These are phyloP conservation scores for Collybiopsis confluens DNA, from an alignment of 768 basidiomycete genomes.

Conservation along the genomic window DNA sequence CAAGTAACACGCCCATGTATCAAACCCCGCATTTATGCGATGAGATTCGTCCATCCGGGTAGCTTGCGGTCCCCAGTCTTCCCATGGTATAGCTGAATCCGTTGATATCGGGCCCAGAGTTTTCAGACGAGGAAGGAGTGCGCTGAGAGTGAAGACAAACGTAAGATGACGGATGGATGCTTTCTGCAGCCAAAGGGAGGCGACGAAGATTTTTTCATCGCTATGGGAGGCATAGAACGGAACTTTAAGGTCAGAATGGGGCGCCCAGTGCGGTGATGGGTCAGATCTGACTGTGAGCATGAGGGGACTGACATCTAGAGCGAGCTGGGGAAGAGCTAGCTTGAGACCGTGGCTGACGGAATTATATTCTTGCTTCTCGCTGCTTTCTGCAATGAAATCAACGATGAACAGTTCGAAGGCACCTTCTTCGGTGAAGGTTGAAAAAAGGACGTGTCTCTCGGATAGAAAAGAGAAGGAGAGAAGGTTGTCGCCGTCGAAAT, in stretches of 20 bases:
- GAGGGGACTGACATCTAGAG: slow-evolving; percentile 20
- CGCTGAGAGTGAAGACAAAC: slow-evolving; percentile 39
- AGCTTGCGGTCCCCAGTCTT: slow-evolving; percentile 46
- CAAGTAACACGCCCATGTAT: slow-evolving; percentile 58
- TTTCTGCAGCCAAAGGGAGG: slow-evolving; percentile 37
- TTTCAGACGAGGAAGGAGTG: slow-evolving; percentile 26
- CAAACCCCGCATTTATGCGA: slow-evolving; percentile 26
- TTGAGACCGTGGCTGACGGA: slow-evolving; percentile 29
- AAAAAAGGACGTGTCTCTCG: slow-evolving; percentile 34
- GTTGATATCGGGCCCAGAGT: slow-evolving; percentile 12
- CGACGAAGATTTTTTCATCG: slow-evolving; percentile 38
- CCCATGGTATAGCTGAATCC: slow-evolving; percentile 35
- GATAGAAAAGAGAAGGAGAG: slow-evolving; percentile 40
- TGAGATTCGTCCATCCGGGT: slow-evolving; percentile 38
- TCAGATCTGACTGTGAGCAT: slow-evolving; percentile 47
- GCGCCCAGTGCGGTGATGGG: slow-evolving; percentile 44
- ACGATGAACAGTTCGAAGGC: slow-evolving; percentile 31
- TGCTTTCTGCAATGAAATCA: slow-evolving; percentile 31
- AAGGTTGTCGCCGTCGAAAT: slow-evolving; percentile 27
- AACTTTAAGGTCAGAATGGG: slow-evolving; percentile 25
- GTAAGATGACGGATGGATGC: slow-evolving; percentile 26
- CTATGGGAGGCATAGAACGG: slow-evolving; percentile 43
- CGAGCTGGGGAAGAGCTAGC: slow-evolving; percentile 39
- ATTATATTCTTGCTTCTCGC: slow-evolving; percentile 23
- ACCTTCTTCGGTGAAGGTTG: slow-evolving; percentile 19